Evolutionary conservation across 2,329 filamentous ascomycete genomes (phyloP), one percentile per base, ranked within the genome.

Genomic region (Dryadomyces sulphureus): DNA sequence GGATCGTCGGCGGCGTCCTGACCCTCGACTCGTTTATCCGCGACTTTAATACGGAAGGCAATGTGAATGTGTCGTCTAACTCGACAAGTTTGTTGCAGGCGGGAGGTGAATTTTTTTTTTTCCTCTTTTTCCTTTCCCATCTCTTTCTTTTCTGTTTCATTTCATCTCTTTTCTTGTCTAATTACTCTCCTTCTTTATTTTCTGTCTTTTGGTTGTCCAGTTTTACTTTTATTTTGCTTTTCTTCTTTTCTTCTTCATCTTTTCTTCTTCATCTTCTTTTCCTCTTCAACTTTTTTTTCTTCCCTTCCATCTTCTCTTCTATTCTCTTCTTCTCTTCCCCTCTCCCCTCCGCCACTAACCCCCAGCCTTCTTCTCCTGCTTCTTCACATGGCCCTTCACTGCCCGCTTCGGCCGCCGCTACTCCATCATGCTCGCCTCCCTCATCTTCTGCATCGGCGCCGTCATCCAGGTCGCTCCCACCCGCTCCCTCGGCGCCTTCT

Each of bases 51-150:
- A 59, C 53, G 14, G 60, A 65, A 17, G 57, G 57, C 40, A 47
- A 47, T 7, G 38, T 46, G 6, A 42, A 43, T 38, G 49, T 48
- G 1, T 38, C 42, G 20, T 65, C 63, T 17, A 63, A 64, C 45
- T 65, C 63, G 24, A 62, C 62, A 9, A 65, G 63, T 54, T 54
- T 67, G 36, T 52, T 66, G 4, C 64, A 67, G 45, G 63, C 64
- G 3, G 64, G 64, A 49, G 63, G 63, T 64, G 32, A 11, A 5
- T 30, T 30, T 30, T 12, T 7, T 30, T 30, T 30, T 30, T n/a
- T n/a, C n/a, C n/a, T n/a, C n/a, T n/a, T n/a, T n/a, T n/a, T n/a
- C n/a, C n/a, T n/a, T n/a, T n/a, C n/a, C n/a, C n/a, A n/a, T n/a
- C n/a, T n/a, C n/a, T n/a, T n/a, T n/a, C n/a, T n/a, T n/a, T n/a